Base-by-base conservation (phyloP, 441 rosid species). In the Bruguiera hainesii region DNA sequence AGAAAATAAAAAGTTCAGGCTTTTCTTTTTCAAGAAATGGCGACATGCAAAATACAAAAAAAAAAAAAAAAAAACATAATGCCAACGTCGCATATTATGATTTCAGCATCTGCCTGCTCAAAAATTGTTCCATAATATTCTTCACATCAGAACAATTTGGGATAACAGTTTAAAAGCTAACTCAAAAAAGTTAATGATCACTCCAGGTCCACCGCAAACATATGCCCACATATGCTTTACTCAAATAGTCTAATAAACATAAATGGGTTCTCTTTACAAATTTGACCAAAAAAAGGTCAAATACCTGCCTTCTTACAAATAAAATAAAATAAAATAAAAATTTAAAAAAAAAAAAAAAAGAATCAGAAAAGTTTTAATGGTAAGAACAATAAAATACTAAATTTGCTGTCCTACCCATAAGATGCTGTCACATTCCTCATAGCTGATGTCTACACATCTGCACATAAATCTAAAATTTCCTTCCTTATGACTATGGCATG, bases 361-460 rank as follows among this genome's bases (percentile, higher is more conserved):
- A 23, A 23, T 23, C 23, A 23, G 23, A 23, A 23, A 23, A 23
- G 49, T 56, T 56, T 58, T 52, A 59, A 73, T 52, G 67, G 71
- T 62, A 63, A 53, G 35, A 67, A 65, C 61, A 50, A 66, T 72
- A 69, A 51, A 35, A 18, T 48, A 67, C 72, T 51, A 67, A 61
- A 69, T 42, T 60, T 50, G 61, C 29, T 73, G 63, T 26, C 72
- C 81, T 77, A 79, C 18, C 73, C 78, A 61, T 73, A 60, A 70
- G 61, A 62, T 67, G 48, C 18, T 75, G 71, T 66, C 68, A 58
- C 74, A 65, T 74, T 60, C 74, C 61, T 76, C 65, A 61, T 33
- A 64, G 73, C 72, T 63, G 52, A 77, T 63, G 66, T 78, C 83
- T 82, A 75, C 74, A 77, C 80, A 82, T 61, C 77, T 77, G 63